Evolutionary conservation across 2,329 filamentous ascomycete genomes (phyloP), one percentile per base, ranked within the genome.

Genomic region (Colletotrichum scovillei): DNA sequence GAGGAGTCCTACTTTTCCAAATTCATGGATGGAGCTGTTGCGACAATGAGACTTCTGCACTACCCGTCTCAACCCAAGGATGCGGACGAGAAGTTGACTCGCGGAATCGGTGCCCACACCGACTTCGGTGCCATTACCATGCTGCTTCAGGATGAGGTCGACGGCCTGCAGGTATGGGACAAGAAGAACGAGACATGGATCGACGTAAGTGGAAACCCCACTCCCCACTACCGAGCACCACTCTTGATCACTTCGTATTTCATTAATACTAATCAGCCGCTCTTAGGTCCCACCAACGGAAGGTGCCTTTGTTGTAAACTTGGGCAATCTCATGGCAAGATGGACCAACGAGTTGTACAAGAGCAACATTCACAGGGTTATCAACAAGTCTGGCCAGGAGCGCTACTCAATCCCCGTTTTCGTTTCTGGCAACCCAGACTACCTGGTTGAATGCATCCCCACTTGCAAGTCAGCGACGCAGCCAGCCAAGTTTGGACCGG

Each of bases 351-450:
- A 86, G 19, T 79, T 82, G 60, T 91, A 89, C 80, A 86, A 85
- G 77, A 88, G 85, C 76, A 89, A 85, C 62, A 78, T 88, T 4
- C 89, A 91, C 77, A 82, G 88, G 8, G 89, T 91, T 30, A 86
- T 90, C 75, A 90, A 90, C 80, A 82, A 82, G 56, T 85, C 84
- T 3, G 82, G 81, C 1, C 81, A 80, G 11, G 86, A 89, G 76
- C 83, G 89, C 49, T 91, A 89, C 77, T 88, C 86, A 7, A 82
- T 90, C n/a, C 87, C 88, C 0, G 86, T 90, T 64, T 90, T 90
- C 78, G 86, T 89, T 68, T 86, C 87, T 67, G 88, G 88, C 5
- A 88, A 89, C 78, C 80, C 87, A 6, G 86, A 88, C 73, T 81
- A 81, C 66, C 32, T 81, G 1, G 79, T 81, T 5, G 79, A 81